Percentiles rank a stretch among this genome's conserved stretches.
Conservation (phyloP, 139 green algal genomes). For the Chlamydomonas sphaeroides region DNA sequence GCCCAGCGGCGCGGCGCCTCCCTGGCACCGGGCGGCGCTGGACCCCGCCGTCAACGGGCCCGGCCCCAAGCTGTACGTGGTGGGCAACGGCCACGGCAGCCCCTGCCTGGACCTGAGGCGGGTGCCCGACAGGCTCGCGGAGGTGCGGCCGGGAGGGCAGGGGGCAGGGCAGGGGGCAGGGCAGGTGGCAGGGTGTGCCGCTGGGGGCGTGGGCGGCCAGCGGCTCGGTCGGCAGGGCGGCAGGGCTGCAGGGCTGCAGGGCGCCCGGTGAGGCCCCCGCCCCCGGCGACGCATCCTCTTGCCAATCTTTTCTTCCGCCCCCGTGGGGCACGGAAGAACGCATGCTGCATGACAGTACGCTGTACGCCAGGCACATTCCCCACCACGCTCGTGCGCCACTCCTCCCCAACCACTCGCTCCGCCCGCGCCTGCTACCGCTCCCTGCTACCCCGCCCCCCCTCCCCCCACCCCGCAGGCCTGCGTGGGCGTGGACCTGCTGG, state of each 20-base stretch:
- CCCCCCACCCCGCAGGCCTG: constrained; percentile 72
- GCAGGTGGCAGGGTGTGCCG: not conserved
- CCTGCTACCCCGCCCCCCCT: not conserved
- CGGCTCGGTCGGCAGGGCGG: too few species aligned
- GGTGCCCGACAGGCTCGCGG: constrained; percentile 70
- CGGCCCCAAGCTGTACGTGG: constrained; percentile 80
- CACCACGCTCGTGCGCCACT: too few species aligned
- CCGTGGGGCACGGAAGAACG: too few species aligned
- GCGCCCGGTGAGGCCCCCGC: too few species aligned
- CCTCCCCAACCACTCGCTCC: too few species aligned
- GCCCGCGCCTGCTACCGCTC: too few species aligned
- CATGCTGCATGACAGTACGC: too few species aligned
- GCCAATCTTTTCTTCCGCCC: too few species aligned
- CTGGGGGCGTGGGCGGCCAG: too few species aligned
- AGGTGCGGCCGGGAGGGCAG: not conserved
- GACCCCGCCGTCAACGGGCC: constrained; percentile 21
- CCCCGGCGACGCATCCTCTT: too few species aligned
- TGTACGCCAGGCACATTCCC: too few species aligned
- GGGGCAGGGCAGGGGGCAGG: not conserved
- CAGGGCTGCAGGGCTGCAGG: too few species aligned
- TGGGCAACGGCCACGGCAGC: constrained; percentile 85
- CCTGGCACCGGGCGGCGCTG: constrained; percentile 28
- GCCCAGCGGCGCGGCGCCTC: constrained; percentile 12
- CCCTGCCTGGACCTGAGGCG: constrained; percentile 96
- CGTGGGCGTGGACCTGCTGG: constrained; percentile 88